phyloP scores from a whole-genome alignment of 2,329 filamentous ascomycete genomes.

The Aureobasidium sp. region DNA sequence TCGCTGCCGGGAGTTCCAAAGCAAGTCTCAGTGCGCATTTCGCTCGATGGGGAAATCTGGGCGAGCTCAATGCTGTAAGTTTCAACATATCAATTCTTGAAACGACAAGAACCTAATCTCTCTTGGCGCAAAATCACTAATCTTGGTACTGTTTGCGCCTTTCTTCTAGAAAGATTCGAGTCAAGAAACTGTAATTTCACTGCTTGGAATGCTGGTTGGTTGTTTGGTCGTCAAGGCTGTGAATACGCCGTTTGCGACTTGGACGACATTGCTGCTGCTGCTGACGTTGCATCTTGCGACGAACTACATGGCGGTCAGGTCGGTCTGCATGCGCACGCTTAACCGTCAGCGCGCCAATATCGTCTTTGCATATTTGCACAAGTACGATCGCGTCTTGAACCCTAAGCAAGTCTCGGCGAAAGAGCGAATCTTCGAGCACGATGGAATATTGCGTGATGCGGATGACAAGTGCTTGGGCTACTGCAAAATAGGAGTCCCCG shows the following conservation, averaged over 20 bases:
- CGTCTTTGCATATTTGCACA: constrained; percentile 50
- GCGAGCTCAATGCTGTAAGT: constrained; percentile 77
- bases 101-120: not conserved
- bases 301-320: constrained; percentile 78
- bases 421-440: constrained; percentile 55
- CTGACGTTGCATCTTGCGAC: constrained; percentile 71
- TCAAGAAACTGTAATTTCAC: constrained; percentile 87
- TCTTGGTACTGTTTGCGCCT: not conserved
- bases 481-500: constrained; percentile 45
- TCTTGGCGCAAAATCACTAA: not conserved
- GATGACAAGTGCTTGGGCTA: constrained; percentile 43
- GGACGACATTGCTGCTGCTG: constrained; percentile 63
- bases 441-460: constrained; percentile 57
- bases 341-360: constrained; percentile 84
- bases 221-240: constrained; percentile 74
- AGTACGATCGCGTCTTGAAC: constrained; percentile 31
- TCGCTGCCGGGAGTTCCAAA: constrained; percentile 84
- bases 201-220: constrained; percentile 80
- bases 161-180: constrained; percentile 69
- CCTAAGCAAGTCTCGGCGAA: constrained; percentile 57
- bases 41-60: constrained; percentile 76
- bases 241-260: constrained; percentile 64
- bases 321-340: constrained; percentile 74
- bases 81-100: constrained; percentile 2
- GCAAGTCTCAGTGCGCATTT: constrained; percentile 90